Conservation (phyloP, 2,329 filamentous ascomycete species). For the Aureobasidium sp. region DNA sequence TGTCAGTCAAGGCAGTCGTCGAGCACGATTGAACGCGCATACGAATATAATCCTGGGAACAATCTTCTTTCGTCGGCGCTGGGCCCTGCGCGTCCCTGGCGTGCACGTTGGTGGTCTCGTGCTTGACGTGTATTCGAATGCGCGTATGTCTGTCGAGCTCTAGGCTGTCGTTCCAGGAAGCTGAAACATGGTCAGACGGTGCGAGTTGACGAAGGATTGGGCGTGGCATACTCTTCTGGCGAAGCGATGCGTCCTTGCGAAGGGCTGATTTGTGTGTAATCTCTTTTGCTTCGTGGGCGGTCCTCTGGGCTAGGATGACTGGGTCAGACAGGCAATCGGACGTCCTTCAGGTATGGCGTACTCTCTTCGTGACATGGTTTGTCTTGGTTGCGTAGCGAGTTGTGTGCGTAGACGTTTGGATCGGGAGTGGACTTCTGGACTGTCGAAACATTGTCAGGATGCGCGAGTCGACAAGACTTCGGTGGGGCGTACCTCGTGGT, state of each 20-base stretch:
- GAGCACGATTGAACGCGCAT: not conserved
- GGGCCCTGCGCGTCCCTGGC: not conserved
- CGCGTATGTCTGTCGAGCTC: not conserved
- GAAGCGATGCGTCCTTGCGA: not conserved
- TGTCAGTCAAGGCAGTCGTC: not conserved
- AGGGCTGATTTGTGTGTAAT: not conserved
- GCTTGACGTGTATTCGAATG: not conserved
- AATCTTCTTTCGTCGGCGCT: constrained; percentile 2
- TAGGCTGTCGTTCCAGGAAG: not conserved
- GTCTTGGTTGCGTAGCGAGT: not conserved
- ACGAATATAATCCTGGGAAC: not conserved
- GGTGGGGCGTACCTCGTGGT: not conserved
- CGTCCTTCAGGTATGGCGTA: not conserved
- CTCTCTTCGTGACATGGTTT: not conserved
- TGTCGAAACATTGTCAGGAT: constrained; percentile 2
- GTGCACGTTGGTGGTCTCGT: not conserved
- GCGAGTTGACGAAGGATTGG: too few species aligned
- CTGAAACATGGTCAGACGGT: not conserved
- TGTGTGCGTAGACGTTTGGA: not conserved
- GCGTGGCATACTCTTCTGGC: not conserved
- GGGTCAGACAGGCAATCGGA: not conserved
- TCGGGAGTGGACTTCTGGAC: not conserved
- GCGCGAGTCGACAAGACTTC: not conserved
- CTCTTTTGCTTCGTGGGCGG: not conserved
- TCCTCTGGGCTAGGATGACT: not conserved